Evolutionary conservation across 2,329 filamentous ascomycete genomes (phyloP).

Genomic region (Calonectria hongkongensis): DNA sequence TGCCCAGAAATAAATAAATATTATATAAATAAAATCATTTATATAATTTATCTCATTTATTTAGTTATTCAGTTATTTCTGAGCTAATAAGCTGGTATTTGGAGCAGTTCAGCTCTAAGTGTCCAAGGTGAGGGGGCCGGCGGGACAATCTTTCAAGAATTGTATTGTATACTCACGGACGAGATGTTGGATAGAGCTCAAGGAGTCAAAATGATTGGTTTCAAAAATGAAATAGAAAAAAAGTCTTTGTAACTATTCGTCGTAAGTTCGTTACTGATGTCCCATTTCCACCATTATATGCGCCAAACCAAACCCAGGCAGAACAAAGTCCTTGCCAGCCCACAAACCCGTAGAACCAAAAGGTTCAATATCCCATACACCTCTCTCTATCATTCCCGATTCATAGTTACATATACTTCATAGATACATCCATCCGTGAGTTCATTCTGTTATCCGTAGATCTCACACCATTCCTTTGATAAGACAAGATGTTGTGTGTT

Average conservation of each 20-base stretch:
- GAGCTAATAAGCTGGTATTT: too few species aligned
- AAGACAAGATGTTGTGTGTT: not conserved
- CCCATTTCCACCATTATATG: slow-evolving; percentile 31
- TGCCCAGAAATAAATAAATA: too few species aligned
- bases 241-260: slow-evolving; percentile 12
- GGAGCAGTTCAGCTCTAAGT: too few species aligned
- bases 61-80: too few species aligned
- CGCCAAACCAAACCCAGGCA: slow-evolving; percentile 29
- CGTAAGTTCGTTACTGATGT: slow-evolving; percentile 39
- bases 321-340: slow-evolving; percentile 19
- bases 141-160: too few species aligned
- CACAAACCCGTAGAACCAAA: slow-evolving; percentile 11
- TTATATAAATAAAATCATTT: too few species aligned
- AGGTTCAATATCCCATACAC: slow-evolving; percentile 24
- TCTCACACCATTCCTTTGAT: slow-evolving; percentile 10
- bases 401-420: slow-evolving; percentile 27
- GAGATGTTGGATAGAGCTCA: not conserved
- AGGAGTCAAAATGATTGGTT: not conserved
- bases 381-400: slow-evolving; percentile 31
- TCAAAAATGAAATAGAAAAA: not conserved
- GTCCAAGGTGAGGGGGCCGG: too few species aligned
- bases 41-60: too few species aligned
- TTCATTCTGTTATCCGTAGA: not conserved
- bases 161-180: too few species aligned
- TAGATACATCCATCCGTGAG: slow-evolving; percentile 31